Evolutionary conservation across 192 early-diverging fungal genomes (phyloP), one percentile per base, ranked within the genome.

Genomic region (Bifiguratus adelaidae): DNA sequence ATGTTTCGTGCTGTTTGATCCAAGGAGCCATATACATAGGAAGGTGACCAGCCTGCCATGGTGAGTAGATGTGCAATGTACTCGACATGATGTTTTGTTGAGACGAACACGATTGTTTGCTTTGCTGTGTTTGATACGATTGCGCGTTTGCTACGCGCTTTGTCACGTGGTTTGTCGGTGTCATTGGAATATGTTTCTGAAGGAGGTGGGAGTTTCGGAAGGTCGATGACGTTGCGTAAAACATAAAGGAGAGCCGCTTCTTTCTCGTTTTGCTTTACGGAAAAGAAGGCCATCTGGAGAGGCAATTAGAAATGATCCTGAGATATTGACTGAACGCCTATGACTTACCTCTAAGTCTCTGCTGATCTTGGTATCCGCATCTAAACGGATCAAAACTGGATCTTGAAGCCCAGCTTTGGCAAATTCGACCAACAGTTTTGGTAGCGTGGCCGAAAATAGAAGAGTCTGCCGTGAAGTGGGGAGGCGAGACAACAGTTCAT

Each of bases 51-150:
- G 4, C 90, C 90, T 11, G 77, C 77, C 13, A 73, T 48, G 3
- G 47, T 62, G 28, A 97, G 60, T 13, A 96, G 64, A 41, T 71
- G 74, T 32, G 86, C 75, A 21, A 97, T 48, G 56, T 95, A 95
- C 61, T 99, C 95, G 50, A 99, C 95, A 57, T 95, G 92, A 64
- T 99, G 95, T 65, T 95, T 96, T 8, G 95, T 99, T 11, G 93
- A 80, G 3, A 78, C 88, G 70, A 99, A 99, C 9, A 99, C 70
- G 35, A 99, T 85, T 3, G 93, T 94, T 57, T 90, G 86, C 40
- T 83, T 72, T 27, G 66, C 67, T n/a, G n/a, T n/a, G n/a, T n/a
- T n/a, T 30, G 38, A 52, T 12, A 53, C 59, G 1, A 44, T 36
- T 8, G 35, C 32, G 3, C 21, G 5, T 7, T n/a, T n/a, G n/a